Conservation (phyloP, 768 basidiomycete species). For the Leccinum obscurum region DNA sequence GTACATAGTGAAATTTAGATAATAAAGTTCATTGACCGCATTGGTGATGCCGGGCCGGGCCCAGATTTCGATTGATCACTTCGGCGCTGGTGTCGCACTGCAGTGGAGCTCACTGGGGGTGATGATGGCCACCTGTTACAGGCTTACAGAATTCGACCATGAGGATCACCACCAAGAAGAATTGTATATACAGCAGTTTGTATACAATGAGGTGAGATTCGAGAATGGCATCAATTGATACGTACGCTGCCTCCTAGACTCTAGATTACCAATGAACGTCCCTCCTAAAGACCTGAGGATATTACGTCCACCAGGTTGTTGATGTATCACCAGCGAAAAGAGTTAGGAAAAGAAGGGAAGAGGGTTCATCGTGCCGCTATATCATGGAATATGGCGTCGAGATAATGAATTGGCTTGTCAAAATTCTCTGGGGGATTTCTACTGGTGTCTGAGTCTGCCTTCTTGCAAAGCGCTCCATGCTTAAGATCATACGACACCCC, state of each 20-base stretch:
- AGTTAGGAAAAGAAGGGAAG: neutral
- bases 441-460: neutral
- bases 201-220: too few species aligned
- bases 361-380: neutral
- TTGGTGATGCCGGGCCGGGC: neutral
- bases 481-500: conserved; percentile 28
- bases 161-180: neutral
- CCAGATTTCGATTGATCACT: neutral
- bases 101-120: neutral
- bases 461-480: conserved; percentile 23
- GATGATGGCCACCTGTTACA: neutral
- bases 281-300: neutral
- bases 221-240: too few species aligned
- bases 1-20: too few species aligned
- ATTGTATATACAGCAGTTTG: too few species aligned
- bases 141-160: neutral
- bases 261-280: neutral
- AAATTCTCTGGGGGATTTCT: neutral
- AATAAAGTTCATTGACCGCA: too few species aligned
- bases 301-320: neutral
- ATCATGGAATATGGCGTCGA: neutral
- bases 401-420: conserved; percentile 17
- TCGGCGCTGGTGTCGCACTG: neutral
- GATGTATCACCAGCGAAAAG: neutral
- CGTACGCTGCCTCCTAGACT: too few species aligned